These are phyloP conservation scores for Mycena rosella DNA, from an alignment of 768 basidiomycete species.

Conservation along the genomic window DNA sequence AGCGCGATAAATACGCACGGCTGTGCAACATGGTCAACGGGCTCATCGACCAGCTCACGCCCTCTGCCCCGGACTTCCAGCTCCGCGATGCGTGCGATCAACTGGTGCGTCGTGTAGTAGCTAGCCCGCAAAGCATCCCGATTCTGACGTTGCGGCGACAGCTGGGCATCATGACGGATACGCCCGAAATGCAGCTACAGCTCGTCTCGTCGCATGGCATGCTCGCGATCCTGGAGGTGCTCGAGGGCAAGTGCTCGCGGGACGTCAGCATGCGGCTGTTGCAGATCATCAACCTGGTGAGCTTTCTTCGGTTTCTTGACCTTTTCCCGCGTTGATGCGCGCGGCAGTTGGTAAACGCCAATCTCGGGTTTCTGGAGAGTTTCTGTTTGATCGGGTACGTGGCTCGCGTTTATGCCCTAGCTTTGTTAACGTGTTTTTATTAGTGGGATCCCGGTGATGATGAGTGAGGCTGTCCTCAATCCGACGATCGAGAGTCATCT, in stretches of 20 bases:
- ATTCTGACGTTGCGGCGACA: slow-evolving; percentile 46
- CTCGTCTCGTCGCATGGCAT: slow-evolving; percentile 95
- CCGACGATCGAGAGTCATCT: background rate
- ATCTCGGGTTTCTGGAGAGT: slow-evolving; percentile 91
- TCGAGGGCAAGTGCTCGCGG: slow-evolving; percentile 88
- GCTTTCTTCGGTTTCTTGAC: slow-evolving; percentile 32
- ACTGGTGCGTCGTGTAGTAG: slow-evolving; percentile 61
- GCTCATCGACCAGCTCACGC: slow-evolving; percentile 88
- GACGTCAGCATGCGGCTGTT: slow-evolving; percentile 90
- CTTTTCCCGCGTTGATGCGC: slow-evolving; percentile 52
- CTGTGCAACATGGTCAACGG: slow-evolving; percentile 85
- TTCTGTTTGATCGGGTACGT: slow-evolving; percentile 91
- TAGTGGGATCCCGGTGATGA: slow-evolving; percentile 95
- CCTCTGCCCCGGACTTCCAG: slow-evolving; percentile 84
- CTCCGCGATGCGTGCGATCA: slow-evolving; percentile 90
- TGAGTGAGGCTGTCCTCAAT: slow-evolving; percentile 65
- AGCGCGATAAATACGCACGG: slow-evolving; percentile 93
- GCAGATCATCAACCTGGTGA: slow-evolving; percentile 90
- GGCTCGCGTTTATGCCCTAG: background rate
- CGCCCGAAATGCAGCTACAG: slow-evolving; percentile 88
- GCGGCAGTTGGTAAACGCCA: slow-evolving; percentile 71
- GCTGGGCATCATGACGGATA: slow-evolving; percentile 82
- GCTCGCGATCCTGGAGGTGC: slow-evolving; percentile 93
- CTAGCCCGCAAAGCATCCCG: background rate
- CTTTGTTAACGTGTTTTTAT: slow-evolving; percentile 21